Evolutionary conservation across 305 asterid species (phyloP).

Genomic region (Fraxinus baroniana): DNA sequence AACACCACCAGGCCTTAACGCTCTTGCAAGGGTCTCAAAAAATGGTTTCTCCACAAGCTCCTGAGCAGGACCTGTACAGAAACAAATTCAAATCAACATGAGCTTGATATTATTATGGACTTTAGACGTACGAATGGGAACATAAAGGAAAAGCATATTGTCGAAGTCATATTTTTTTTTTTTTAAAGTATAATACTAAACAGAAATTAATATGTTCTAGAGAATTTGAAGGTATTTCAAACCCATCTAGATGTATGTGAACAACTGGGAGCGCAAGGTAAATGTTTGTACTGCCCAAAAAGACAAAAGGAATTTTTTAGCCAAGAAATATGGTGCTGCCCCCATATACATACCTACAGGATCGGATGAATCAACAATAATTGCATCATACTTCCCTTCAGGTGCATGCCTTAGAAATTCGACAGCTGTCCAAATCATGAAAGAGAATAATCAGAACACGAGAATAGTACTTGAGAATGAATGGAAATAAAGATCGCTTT

Average conservation of each 20-base stretch:
- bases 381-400: conserved; percentile 76
- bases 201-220: not conserved
- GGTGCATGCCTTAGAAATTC: conserved; percentile 67
- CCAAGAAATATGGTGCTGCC: not conserved
- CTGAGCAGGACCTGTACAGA: conserved; percentile 77
- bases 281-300: not conserved
- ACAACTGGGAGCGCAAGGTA: not conserved
- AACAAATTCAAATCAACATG: conserved; percentile 2
- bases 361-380: conserved; percentile 94
- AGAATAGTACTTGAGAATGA: not conserved
- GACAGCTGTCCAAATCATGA: conserved; percentile 51
- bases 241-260: not conserved
- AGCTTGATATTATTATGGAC: not conserved
- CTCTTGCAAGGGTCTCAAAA: conserved; percentile 75
- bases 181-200: too few relatives aligned
- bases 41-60: conserved; percentile 95
- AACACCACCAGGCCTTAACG: conserved; percentile 89
- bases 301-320: not conserved
- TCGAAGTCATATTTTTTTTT: not conserved
- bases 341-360: conserved; percentile 72
- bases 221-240: not conserved
- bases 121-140: not conserved
- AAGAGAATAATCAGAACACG: conserved; percentile 10
- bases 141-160: not conserved
- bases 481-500: not conserved